These are phyloP conservation scores for Candolleomyces efflorescens DNA, from an alignment of 768 basidiomycete species.

Conservation along the genomic window DNA sequence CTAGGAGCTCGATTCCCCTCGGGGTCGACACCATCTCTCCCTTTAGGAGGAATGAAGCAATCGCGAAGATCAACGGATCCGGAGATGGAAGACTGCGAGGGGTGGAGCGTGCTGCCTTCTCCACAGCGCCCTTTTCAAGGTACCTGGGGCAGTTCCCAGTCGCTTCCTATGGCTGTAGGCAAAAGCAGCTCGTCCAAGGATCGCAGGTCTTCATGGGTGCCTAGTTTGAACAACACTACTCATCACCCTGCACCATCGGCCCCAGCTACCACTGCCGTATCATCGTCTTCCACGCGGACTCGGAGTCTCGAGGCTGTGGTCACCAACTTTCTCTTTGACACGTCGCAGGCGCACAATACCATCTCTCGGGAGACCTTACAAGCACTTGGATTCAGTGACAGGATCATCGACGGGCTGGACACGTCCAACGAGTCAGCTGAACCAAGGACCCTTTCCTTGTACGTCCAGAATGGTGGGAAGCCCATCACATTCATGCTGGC, in stretches of 20 bases:
- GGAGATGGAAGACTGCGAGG: neutral
- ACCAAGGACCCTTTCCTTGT: constrained; percentile 14
- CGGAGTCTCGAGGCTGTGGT: constrained; percentile 14
- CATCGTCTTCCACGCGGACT: neutral
- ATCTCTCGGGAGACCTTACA: constrained; percentile 25
- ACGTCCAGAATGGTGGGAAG: constrained; percentile 20
- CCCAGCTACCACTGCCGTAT: neutral
- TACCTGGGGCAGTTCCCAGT: neutral
- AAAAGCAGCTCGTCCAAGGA: neutral
- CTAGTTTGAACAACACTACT: neutral
- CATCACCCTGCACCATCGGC: neutral
- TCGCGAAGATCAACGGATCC: neutral
- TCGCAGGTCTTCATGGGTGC: neutral
- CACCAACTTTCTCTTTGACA: constrained; percentile 28
- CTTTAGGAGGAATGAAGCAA: neutral
- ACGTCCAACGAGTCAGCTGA: neutral
- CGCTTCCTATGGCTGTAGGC: neutral
- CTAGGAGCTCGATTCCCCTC: neutral
- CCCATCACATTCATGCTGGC: constrained; percentile 19
- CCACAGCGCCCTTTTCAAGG: neutral
- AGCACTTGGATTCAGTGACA: constrained; percentile 17
- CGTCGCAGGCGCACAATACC: constrained; percentile 22
- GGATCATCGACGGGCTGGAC: constrained; percentile 7
- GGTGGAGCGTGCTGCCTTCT: neutral
- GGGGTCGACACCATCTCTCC: neutral